A percentile compares a stretch with the other conserved stretches of the same genome.
These are phyloP conservation scores for Quercus tomentella DNA, from an alignment of 331 rosid genomes.

Conservation along the genomic window DNA sequence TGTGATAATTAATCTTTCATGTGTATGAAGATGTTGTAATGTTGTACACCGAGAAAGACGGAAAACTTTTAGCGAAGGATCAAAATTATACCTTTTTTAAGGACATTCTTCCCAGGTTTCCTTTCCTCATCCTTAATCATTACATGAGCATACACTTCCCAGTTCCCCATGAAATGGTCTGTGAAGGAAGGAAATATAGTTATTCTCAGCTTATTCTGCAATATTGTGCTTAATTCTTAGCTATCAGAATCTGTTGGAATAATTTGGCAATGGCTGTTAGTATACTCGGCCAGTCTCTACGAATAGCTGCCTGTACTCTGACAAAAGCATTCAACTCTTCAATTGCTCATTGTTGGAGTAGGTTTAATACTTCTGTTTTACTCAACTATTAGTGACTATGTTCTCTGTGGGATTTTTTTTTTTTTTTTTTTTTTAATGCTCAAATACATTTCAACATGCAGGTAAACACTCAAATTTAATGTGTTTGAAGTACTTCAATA, in stretches of 20 bases:
- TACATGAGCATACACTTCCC: not conserved
- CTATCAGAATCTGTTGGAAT: conserved; percentile 40
- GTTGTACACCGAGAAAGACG: not conserved
- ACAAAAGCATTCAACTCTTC: conserved; percentile 82
- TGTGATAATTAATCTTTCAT: not conserved
- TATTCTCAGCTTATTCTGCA: not conserved
- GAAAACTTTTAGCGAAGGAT: not conserved
- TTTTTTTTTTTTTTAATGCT: no score
- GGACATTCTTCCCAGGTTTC: not conserved
- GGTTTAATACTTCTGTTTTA: conserved; percentile 34
- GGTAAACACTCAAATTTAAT: no score
- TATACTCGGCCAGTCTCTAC: conserved; percentile 84
- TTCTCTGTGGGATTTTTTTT: no score
- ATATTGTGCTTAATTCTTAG: not conserved
- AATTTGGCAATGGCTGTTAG: conserved; percentile 91
- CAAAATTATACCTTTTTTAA: not conserved
- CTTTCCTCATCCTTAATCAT: not conserved
- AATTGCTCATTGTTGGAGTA: conserved; percentile 96
- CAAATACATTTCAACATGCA: no score
- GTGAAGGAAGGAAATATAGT: not conserved
- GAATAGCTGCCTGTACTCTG: conserved; percentile 70
- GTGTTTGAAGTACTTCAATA: no score
- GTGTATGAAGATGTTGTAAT: not conserved
- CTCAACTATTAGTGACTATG: not conserved
- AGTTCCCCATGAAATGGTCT: not conserved